Percentiles rank a stretch among this genome's conserved stretches.
Evolutionary conservation across 1,284 basidiomycete genomes (phyloP).

Genomic region (Trametes versicolor): DNA sequence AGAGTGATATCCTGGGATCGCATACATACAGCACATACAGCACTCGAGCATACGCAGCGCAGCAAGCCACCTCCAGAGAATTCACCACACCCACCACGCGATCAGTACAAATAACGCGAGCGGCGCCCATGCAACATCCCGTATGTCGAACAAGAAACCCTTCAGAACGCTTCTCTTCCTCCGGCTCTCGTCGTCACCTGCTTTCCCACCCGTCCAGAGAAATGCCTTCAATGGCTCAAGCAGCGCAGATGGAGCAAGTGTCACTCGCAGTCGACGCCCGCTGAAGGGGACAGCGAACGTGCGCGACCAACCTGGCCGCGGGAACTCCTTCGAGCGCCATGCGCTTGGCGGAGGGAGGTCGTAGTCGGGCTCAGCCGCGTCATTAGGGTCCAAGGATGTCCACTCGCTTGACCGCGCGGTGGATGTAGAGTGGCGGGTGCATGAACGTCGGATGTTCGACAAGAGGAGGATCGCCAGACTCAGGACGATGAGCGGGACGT

Average conservation of each 20-base stretch:
- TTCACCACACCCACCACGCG: conserved; percentile 40
- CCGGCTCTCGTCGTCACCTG: conserved; percentile 19
- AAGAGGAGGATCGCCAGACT: conserved; percentile 44
- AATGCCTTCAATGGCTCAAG: conserved; percentile 18
- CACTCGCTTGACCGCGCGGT: conserved; percentile 12
- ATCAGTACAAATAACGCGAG: conserved; percentile 40
- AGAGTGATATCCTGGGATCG: background rate
- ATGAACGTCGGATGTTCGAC: conserved; percentile 36
- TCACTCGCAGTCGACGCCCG: conserved; percentile 43
- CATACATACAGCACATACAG: background rate
- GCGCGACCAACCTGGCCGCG: conserved; percentile 25
- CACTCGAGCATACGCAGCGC: background rate
- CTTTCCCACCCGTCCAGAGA: conserved; percentile 23
- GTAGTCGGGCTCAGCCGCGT: conserved; percentile 17
- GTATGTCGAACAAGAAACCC: conserved; percentile 46
- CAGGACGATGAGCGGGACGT: conserved; percentile 56
- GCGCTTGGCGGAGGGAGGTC: conserved; percentile 36
- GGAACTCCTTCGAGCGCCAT: conserved; percentile 29
- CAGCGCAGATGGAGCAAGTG: conserved; percentile 31
- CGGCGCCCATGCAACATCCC: conserved; percentile 50
- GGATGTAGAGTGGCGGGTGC: conserved; percentile 32
- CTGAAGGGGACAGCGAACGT: conserved; percentile 41
- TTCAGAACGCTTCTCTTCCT: conserved; percentile 40
- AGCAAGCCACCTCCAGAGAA: background rate
- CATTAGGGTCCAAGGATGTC: conserved; percentile 15